These are phyloP conservation scores for Pseudisothecium myosuroides DNA, from an alignment of 225 moss, liverwort and hornwort genomes.

Conservation along the genomic window DNA sequence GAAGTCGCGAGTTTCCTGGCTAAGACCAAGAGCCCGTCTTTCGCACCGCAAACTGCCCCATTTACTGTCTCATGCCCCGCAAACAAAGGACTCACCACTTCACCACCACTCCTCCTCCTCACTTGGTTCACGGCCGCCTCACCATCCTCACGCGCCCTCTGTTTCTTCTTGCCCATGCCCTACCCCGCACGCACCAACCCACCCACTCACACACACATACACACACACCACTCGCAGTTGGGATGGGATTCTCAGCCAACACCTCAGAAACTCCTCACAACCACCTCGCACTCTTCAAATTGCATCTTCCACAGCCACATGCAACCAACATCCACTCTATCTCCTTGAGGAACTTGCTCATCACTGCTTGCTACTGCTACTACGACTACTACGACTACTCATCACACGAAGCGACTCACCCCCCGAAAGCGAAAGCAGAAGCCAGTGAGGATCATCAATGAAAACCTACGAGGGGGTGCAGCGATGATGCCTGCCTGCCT, in stretches of 20 bases:
- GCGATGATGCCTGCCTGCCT: neutral
- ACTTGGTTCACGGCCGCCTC: neutral
- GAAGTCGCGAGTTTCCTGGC: neutral
- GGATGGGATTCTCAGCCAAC: neutral
- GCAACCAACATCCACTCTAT: neutral
- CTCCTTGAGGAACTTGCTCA: neutral
- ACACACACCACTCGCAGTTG: neutral
- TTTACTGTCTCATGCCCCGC: neutral
- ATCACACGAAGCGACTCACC: neutral
- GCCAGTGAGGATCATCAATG: neutral
- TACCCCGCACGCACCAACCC: neutral
- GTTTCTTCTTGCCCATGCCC: constrained; percentile 26
- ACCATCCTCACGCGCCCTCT: constrained; percentile 5
- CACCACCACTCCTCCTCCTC: neutral
- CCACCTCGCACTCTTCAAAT: neutral
- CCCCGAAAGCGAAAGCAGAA: neutral
- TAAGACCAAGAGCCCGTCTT: neutral
- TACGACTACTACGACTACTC: neutral
- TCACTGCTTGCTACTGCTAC: no score
- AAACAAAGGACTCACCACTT: neutral
- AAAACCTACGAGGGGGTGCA: neutral
- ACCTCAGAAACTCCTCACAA: neutral
- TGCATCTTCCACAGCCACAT: neutral
- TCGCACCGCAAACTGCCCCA: neutral
- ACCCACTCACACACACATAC: neutral